Conservation (phyloP, 169 alveolate genomes). For the Plasmodium coatneyi region DNA sequence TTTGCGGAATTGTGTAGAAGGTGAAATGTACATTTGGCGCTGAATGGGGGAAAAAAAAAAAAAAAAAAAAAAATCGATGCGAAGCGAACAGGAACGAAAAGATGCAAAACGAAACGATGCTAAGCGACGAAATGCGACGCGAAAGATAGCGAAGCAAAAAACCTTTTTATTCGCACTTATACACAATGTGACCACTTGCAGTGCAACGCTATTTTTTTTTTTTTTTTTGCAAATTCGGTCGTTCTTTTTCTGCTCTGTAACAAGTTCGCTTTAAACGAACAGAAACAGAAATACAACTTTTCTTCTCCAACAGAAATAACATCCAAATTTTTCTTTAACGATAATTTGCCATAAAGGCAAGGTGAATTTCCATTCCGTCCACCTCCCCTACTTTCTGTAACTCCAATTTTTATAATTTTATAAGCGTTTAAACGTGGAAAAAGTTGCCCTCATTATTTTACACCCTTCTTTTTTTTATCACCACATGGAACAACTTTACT, state of each 20-base stretch:
- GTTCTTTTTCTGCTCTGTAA: background rate
- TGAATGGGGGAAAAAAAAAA: background rate
- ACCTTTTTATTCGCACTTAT: background rate
- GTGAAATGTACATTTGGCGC: background rate
- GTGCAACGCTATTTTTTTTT: background rate
- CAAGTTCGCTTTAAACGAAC: background rate
- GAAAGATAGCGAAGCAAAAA: background rate
- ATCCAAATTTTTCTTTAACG: background rate
- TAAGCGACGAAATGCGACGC: background rate
- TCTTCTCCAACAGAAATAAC: background rate
- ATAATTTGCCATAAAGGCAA: background rate
- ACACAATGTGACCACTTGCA: background rate
- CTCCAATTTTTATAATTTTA: background rate
- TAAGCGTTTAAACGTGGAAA: background rate
- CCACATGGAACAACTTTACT: background rate
- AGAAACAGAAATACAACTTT: background rate
- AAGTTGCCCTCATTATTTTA: background rate
- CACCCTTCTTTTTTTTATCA: background rate
- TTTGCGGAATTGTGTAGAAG: slow-evolving; percentile 6
- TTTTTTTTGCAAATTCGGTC: background rate
- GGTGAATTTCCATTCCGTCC: background rate
- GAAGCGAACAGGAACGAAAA: background rate
- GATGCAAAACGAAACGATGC: background rate
- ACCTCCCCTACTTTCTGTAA: background rate
- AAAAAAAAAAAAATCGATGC: background rate